phyloP scores from a whole-genome alignment of 208 protist genomes.

The Trypanosomatidae sp. region DNA sequence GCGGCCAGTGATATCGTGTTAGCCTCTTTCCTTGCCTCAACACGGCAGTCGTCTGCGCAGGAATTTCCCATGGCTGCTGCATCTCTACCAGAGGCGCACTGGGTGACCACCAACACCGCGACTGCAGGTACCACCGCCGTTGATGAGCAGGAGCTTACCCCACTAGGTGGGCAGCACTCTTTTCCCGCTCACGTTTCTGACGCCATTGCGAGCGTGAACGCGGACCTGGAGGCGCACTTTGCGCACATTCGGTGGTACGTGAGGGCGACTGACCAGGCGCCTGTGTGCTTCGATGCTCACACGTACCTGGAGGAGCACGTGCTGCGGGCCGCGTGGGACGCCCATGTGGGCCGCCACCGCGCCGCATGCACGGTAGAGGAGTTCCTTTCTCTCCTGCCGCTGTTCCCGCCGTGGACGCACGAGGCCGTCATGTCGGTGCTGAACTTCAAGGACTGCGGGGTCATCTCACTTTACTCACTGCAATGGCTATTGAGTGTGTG shows the following conservation, averaged over 20 bases:
- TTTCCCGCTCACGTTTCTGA: slow-evolving; percentile 27
- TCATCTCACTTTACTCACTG: slow-evolving; percentile 79
- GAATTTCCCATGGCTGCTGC: background rate
- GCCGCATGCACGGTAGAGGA: slow-evolving; percentile 58
- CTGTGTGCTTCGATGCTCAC: slow-evolving; percentile 42
- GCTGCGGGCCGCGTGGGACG: slow-evolving; percentile 54
- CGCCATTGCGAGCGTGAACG: slow-evolving; percentile 37
- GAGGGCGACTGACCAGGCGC: slow-evolving; percentile 22
- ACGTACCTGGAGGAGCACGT: slow-evolving; percentile 50
- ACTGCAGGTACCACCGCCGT: background rate
- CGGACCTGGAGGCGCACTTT: slow-evolving; percentile 49
- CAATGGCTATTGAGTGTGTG: slow-evolving; percentile 75
- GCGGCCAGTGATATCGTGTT: slow-evolving; percentile 4
- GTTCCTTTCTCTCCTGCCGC: slow-evolving; percentile 46
- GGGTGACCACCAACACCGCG: background rate
- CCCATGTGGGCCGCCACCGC: slow-evolving; percentile 49
- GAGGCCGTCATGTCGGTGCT: slow-evolving; percentile 52
- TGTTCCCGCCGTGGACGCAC: slow-evolving; percentile 61
- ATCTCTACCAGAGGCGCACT: background rate
- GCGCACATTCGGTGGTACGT: slow-evolving; percentile 76
- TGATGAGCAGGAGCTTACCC: slow-evolving; percentile 16
- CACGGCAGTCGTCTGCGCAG: background rate
- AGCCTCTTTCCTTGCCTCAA: background rate
- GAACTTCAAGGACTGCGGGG: slow-evolving; percentile 71
- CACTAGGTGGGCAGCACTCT: slow-evolving; percentile 16